phyloP scores from a whole-genome alignment of 345 rosid genomes.

The Capsella bursapastoris region DNA sequence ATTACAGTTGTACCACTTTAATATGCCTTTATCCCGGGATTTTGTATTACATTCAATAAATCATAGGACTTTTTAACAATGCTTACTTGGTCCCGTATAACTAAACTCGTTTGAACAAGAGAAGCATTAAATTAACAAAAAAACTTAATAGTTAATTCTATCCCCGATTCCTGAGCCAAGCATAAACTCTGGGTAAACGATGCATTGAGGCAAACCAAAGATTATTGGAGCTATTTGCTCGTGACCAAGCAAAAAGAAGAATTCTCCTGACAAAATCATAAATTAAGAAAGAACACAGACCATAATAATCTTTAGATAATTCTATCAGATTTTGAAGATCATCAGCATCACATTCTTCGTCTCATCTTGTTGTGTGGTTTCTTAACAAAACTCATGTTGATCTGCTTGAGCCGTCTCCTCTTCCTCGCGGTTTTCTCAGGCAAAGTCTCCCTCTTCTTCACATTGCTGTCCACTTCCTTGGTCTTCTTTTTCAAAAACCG shows the following conservation, averaged over 20 bases:
- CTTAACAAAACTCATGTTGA: slow-evolving; percentile 87
- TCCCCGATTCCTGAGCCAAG: not conserved
- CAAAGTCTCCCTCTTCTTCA: slow-evolving; percentile 89
- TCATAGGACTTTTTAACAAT: not conserved
- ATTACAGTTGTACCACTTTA: slow-evolving; percentile 18
- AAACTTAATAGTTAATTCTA: not conserved
- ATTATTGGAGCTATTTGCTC: slow-evolving; percentile 27
- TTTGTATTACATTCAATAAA: not conserved
- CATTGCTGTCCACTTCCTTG: slow-evolving; percentile 57
- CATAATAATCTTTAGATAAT: not conserved
- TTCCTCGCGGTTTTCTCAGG: slow-evolving; percentile 96
- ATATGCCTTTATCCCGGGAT: slow-evolving; percentile 10
- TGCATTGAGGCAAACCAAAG: slow-evolving; percentile 34
- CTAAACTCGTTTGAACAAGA: not conserved
- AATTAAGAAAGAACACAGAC: slow-evolving; percentile 25
- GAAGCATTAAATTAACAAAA: not conserved
- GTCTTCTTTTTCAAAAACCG: slow-evolving; percentile 71
- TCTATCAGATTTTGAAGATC: slow-evolving; percentile 14
- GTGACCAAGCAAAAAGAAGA: slow-evolving; percentile 24
- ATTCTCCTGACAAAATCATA: slow-evolving; percentile 23
- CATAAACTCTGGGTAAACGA: slow-evolving; percentile 14
- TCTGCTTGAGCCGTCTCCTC: slow-evolving; percentile 79
- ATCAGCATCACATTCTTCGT: slow-evolving; percentile 34
- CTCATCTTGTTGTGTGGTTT: slow-evolving; percentile 71
- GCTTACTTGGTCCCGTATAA: not conserved